These are phyloP conservation scores for Flaveria brownii DNA, from an alignment of 129 eudicot species.

Conservation along the genomic window DNA sequence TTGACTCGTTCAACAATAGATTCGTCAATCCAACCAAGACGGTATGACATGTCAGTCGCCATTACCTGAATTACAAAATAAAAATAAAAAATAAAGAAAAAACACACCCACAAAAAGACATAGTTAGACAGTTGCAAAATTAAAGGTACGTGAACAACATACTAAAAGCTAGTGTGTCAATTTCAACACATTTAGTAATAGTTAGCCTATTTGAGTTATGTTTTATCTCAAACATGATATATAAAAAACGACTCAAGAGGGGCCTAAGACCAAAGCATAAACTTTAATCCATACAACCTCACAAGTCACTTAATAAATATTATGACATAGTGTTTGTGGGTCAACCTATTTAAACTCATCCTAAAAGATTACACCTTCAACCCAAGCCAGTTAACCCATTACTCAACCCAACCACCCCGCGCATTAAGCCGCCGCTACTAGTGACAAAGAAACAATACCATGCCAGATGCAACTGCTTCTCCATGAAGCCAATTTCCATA, in stretches of 20 bases:
- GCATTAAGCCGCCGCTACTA: background rate
- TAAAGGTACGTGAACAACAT: no score
- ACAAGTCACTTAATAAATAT: no score
- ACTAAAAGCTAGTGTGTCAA: no score
- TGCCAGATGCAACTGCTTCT: conserved; percentile 98
- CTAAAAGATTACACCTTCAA: background rate
- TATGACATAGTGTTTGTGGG: background rate
- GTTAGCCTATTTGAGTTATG: background rate
- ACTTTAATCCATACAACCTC: no score
- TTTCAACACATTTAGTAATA: background rate
- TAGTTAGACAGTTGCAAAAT: background rate
- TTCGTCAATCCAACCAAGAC: conserved; percentile 92
- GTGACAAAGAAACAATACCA: conserved; percentile 40
- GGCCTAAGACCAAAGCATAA: no score
- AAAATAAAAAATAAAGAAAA: background rate
- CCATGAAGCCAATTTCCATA: conserved; percentile 99
- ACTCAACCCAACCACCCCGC: background rate
- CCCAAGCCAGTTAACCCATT: background rate
- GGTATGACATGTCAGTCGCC: conserved; percentile 91
- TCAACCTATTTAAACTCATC: background rate
- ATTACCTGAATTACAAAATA: conserved; percentile 54
- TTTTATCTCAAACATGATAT: no score
- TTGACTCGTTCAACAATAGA: conserved; percentile 60
- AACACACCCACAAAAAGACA: background rate
- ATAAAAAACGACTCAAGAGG: no score